phyloP scores from a whole-genome alignment of 2,329 filamentous ascomycete species.

The Aureobasidium sp. region DNA sequence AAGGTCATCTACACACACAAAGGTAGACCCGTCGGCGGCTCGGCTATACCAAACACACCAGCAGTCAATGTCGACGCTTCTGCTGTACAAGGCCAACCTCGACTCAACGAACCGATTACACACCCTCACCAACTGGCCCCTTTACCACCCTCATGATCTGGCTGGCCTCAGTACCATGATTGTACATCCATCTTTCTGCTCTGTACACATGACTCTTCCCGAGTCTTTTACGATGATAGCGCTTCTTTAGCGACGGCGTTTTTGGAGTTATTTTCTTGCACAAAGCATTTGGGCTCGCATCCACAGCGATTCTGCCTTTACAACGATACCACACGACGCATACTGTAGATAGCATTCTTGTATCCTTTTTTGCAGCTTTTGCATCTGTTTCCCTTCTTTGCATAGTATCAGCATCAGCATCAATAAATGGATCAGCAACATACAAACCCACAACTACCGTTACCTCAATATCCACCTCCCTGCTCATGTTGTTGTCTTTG shows the following conservation, averaged over 20 bases:
- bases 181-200: not conserved
- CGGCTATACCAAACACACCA: not conserved
- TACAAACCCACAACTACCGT: not conserved
- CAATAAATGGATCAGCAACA: not conserved
- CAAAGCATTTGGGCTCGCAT: not conserved
- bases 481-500: too few relatives aligned
- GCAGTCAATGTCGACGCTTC: not conserved
- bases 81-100: not conserved
- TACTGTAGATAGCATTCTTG: not conserved
- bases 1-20: slow-evolving; percentile 9
- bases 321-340: slow-evolving; percentile 4
- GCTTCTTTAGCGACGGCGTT: slow-evolving; percentile 4
- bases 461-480: too few relatives aligned
- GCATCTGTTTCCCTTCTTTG: not conserved
- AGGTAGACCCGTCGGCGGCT: not conserved
- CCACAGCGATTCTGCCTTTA: not conserved
- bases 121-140: not conserved
- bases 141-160: not conserved
- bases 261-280: not conserved
- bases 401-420: not conserved
- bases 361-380: not conserved
- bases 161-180: not conserved
- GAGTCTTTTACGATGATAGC: not conserved
- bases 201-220: not conserved
- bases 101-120: not conserved